Percentiles rank a stretch among this genome's conserved stretches.
These are phyloP conservation scores for Plectosphaerella sp. DNA, from an alignment of 2,329 filamentous ascomycete species.

Conservation along the genomic window DNA sequence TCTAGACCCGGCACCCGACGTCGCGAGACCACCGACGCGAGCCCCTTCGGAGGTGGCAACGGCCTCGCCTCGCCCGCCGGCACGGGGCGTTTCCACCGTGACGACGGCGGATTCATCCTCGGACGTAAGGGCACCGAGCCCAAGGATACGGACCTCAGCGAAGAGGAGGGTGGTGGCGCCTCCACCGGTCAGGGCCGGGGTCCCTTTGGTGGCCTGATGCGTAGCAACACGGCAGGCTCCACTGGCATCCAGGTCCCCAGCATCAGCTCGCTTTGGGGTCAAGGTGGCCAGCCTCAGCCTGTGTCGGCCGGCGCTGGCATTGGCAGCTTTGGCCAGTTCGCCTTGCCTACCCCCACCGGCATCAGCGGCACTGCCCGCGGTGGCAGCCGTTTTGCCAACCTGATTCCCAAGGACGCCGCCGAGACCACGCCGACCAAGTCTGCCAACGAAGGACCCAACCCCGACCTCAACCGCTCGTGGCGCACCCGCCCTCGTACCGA, in stretches of 20 bases:
- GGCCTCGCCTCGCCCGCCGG: slow-evolving; percentile 58
- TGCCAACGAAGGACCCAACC: neutral
- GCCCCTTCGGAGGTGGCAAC: slow-evolving; percentile 46
- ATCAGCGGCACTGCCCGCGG: slow-evolving; percentile 60
- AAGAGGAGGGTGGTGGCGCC: slow-evolving; percentile 36
- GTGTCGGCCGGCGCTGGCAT: slow-evolving; percentile 49
- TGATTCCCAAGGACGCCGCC: slow-evolving; percentile 72
- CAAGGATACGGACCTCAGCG: slow-evolving; percentile 39
- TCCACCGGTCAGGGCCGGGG: slow-evolving; percentile 23
- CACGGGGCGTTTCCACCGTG: slow-evolving; percentile 54
- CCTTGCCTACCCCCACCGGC: slow-evolving; percentile 54
- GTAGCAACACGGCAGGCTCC: slow-evolving; percentile 50
- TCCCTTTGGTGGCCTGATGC: slow-evolving; percentile 43
- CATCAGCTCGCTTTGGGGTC: slow-evolving; percentile 39
- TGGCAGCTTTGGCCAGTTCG: slow-evolving; percentile 88
- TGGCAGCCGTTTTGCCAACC: slow-evolving; percentile 80
- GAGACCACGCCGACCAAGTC: slow-evolving; percentile 49
- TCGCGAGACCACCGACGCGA: slow-evolving; percentile 74
- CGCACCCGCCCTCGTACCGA: slow-evolving; percentile 62
- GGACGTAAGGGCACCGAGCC: slow-evolving; percentile 48
- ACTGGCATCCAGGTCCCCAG: slow-evolving; percentile 32
- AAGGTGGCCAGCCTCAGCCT: slow-evolving; percentile 3
- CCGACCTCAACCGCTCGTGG: slow-evolving; percentile 44
- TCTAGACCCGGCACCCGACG: slow-evolving; percentile 73
- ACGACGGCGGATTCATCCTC: slow-evolving; percentile 58